Conservation (phyloP, 2,329 filamentous ascomycete genomes). For the Raffaelea arxii region DNA sequence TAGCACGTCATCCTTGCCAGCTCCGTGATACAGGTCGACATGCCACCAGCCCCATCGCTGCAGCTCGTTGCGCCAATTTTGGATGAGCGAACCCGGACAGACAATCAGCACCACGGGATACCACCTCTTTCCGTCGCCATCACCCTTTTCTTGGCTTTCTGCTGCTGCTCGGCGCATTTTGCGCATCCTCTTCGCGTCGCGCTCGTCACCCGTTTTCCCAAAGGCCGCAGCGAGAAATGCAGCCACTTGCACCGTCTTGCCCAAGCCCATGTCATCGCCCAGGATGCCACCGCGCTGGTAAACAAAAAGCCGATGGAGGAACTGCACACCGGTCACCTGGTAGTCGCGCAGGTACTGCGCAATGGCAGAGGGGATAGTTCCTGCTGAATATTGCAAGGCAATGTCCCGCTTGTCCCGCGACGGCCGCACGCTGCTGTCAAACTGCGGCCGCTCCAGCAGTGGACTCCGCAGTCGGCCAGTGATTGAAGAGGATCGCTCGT, state of each 20-base stretch:
- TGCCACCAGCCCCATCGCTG: slow-evolving; percentile 95
- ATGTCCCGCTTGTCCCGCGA: slow-evolving; percentile 67
- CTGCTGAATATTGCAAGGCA: slow-evolving; percentile 62
- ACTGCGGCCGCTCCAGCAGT: slow-evolving; percentile 59
- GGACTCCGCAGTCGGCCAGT: not conserved
- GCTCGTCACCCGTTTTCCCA: slow-evolving; percentile 83
- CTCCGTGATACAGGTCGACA: slow-evolving; percentile 70
- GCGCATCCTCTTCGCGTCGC: slow-evolving; percentile 78
- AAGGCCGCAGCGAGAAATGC: slow-evolving; percentile 87
- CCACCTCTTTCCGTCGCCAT: slow-evolving; percentile 41
- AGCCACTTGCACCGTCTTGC: slow-evolving; percentile 94
- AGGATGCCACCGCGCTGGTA: slow-evolving; percentile 86
- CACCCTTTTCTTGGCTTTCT: slow-evolving; percentile 13
- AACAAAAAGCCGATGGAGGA: slow-evolving; percentile 81
- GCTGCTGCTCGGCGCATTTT: slow-evolving; percentile 56
- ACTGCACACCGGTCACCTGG: slow-evolving; percentile 75
- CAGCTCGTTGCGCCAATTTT: slow-evolving; percentile 86
- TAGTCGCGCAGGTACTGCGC: slow-evolving; percentile 90
- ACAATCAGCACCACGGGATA: slow-evolving; percentile 80
- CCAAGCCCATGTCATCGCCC: slow-evolving; percentile 94
- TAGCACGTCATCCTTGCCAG: slow-evolving; percentile 57
- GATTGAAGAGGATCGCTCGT: slow-evolving; percentile 23
- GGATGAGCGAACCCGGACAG: slow-evolving; percentile 78
- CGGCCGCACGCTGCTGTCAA: slow-evolving; percentile 51
- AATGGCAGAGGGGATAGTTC: slow-evolving; percentile 77